A percentile compares a stretch with the other conserved stretches of the same genome.
These are phyloP conservation scores for Fusarium sp. DNA, from an alignment of 2,329 filamentous ascomycete species.

Conservation along the genomic window DNA sequence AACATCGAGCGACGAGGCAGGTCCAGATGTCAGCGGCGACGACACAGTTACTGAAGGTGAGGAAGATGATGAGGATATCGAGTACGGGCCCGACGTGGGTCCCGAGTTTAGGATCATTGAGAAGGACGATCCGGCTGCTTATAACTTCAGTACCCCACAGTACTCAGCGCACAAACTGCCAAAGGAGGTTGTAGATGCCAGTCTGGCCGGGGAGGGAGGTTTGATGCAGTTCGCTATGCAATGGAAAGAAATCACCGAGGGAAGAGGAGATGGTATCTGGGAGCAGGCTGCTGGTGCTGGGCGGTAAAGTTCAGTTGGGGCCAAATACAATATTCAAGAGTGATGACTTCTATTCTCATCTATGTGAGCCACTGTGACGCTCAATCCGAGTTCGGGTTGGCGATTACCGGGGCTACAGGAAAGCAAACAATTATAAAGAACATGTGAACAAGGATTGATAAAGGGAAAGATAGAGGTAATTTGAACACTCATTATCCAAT, in stretches of 20 bases:
- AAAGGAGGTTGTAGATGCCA: conserved; percentile 87
- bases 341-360: background rate
- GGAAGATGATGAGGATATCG: conserved; percentile 59
- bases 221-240: conserved; percentile 85
- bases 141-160: conserved; percentile 86
- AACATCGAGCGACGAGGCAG: conserved; percentile 49
- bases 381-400: background rate
- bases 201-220: conserved; percentile 77
- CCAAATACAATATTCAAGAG: background rate
- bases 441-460: background rate
- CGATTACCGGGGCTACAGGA: too few species aligned
- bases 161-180: conserved; percentile 97
- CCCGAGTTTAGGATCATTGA: conserved; percentile 88
- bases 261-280: conserved; percentile 60
- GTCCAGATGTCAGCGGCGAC: conserved; percentile 57
- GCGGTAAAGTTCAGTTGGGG: conserved; percentile 7
- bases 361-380: background rate
- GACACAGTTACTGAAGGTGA: conserved; percentile 58
- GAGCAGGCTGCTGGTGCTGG: conserved; percentile 50
- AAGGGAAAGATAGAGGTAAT: background rate
- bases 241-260: conserved; percentile 75
- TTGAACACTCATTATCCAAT: background rate
- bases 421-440: background rate
- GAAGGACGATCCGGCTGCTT: conserved; percentile 89
- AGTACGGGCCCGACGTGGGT: conserved; percentile 70